Evolutionary conservation across 352 stramenopile species (phyloP).

Genomic region (Phytophthora fragariaefolia): DNA sequence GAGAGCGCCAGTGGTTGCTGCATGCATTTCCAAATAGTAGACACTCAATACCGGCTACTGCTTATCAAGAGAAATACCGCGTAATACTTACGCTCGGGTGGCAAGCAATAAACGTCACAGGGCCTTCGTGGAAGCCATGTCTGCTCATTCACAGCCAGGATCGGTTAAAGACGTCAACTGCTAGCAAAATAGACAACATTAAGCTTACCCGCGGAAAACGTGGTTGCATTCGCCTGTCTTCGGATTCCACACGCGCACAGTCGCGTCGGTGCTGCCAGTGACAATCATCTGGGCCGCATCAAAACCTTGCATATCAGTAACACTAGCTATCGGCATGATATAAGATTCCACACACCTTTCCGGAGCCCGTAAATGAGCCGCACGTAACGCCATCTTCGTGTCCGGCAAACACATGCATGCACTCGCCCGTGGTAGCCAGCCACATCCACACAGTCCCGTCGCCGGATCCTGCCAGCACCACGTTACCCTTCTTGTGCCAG

Average conservation of each 20-base stretch:
- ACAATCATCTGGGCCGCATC: constrained; percentile 82
- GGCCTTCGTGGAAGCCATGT: constrained; percentile 86
- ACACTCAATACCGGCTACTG: constrained; percentile 13
- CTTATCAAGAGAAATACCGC: no score
- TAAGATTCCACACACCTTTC: constrained; percentile 74
- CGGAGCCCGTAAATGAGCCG: constrained; percentile 94
- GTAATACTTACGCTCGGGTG: constrained; percentile 78
- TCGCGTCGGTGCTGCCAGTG: constrained; percentile 94
- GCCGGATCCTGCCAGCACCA: constrained; percentile 88
- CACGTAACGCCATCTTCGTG: constrained; percentile 96
- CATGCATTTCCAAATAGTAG: neutral
- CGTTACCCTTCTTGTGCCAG: constrained; percentile 93
- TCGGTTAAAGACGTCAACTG: neutral
- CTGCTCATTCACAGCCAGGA: constrained; percentile 39
- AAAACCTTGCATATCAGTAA: constrained; percentile 1
- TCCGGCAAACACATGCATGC: constrained; percentile 98
- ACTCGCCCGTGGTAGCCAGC: constrained; percentile 94
- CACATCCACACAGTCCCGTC: constrained; percentile 94
- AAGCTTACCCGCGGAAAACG: constrained; percentile 81
- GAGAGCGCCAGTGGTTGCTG: constrained; percentile 93
- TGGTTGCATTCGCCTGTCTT: constrained; percentile 94
- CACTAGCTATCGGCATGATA: neutral
- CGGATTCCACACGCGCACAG: constrained; percentile 95
- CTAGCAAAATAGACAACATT: neutral
- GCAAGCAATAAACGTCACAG: constrained; percentile 92